A percentile compares a stretch with the other conserved stretches of the same genome.
Evolutionary conservation across 1,284 basidiomycete species (phyloP).

Genomic region (Fomitiporia mediterranea): DNA sequence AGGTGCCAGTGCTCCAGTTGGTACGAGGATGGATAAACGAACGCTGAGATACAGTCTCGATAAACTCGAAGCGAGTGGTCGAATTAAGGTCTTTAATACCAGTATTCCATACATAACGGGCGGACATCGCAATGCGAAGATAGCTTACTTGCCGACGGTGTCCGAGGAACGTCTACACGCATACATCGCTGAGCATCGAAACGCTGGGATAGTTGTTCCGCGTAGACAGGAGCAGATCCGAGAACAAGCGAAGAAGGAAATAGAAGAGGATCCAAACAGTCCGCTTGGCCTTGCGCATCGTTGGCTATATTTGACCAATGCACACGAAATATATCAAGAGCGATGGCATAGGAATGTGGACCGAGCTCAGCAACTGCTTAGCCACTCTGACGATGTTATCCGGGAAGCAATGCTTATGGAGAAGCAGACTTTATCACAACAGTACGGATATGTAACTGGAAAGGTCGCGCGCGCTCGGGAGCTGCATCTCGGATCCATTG

Average conservation of each 20-base stretch:
- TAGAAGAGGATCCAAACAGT: conserved; percentile 1
- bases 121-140: conserved; percentile 45
- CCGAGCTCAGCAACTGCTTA: conserved; percentile 45
- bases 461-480: conserved; percentile 56
- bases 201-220: not conserved
- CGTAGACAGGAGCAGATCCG: not conserved
- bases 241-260: not conserved
- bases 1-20: conserved; percentile 59
- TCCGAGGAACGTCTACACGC: conserved; percentile 45
- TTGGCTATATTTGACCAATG: conserved; percentile 3
- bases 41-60: conserved; percentile 58
- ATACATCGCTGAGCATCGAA: conserved; percentile 49
- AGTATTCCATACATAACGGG: conserved; percentile 51
- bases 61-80: conserved; percentile 54
- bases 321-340: conserved; percentile 29
- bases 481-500: conserved; percentile 54
- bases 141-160: conserved; percentile 57
- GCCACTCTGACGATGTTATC: conserved; percentile 46
- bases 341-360: conserved; percentile 39
- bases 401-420: conserved; percentile 60
- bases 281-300: conserved; percentile 5
- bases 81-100: conserved; percentile 62
- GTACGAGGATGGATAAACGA: conserved; percentile 66
- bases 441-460: conserved; percentile 65
- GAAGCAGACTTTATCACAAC: conserved; percentile 57